Evolutionary conservation across 2,329 filamentous ascomycete genomes (phyloP), one percentile per base, ranked within the genome.

Genomic region (Endothia cerciana): DNA sequence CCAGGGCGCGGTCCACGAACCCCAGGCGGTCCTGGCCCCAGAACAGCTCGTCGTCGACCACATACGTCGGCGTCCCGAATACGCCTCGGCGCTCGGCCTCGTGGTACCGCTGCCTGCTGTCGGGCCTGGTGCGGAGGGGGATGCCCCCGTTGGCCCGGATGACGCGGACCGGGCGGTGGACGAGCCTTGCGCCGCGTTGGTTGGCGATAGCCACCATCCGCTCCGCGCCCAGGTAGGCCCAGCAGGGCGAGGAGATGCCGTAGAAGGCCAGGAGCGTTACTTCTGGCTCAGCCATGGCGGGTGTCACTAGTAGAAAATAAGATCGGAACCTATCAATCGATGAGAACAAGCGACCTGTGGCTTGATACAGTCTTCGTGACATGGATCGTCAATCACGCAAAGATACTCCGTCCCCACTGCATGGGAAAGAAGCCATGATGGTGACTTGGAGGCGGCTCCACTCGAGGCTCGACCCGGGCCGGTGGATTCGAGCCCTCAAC

Each of bases 211-310:
- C 43, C 1, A 19, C 53, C 56, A 60, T 49, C 7, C 62, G 19
- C 49, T 64, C 62, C 1, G 62, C 62, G 30, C 62, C 62, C 2
- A 64, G 10, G n/a, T 64, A 64, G 17, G 62, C 62, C 62, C 62
- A 64, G 11, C 62, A 64, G 11, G 62, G 62, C 6, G 62, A 64
- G 19, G 62, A 64, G 8, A 64, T 55, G 6, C 62, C 62, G n/a
- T 64, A 64, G 19, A 64, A 64, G 25, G 62, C 56, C 1, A 41
- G 51, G 45, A 64, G 62, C 4, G 10, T 60, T 5, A 36, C 22
- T 8, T 60, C 25, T 55, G 56, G 15, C 15, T 60, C 56, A 7
- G 43, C 25, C 62, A 64, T 64, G 10, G 7, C 13, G 15, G 0
- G n/a, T 3, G 2, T 47, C 43, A 11, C 15, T 4, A 22, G 7